A percentile compares a stretch with the other conserved stretches of the same genome.
phyloP scores from a whole-genome alignment of 1,139 yeast species.

The Kluyveromyces sp. region DNA sequence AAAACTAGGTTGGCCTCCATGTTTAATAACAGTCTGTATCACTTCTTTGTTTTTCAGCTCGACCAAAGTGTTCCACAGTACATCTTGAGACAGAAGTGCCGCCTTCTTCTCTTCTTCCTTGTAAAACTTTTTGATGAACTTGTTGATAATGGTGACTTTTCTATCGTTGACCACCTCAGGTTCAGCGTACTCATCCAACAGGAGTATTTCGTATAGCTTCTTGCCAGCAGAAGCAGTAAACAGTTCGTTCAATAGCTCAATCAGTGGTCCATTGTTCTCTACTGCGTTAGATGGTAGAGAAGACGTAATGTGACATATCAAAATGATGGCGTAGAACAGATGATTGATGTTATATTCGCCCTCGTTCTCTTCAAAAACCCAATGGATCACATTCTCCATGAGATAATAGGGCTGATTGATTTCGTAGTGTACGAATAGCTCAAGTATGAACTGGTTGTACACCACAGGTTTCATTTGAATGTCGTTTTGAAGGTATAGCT shows the following conservation, averaged over 20 bases:
- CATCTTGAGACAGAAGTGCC: slow-evolving; percentile 16
- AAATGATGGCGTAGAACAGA: slow-evolving; percentile 14
- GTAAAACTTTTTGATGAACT: slow-evolving; percentile 10
- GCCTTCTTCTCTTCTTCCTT: slow-evolving; percentile 6
- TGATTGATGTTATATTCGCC: slow-evolving; percentile 9
- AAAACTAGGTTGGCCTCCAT: slow-evolving; percentile 22
- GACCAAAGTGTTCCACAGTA: slow-evolving; percentile 19
- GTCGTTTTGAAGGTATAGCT: slow-evolving; percentile 14
- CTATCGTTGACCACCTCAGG: slow-evolving; percentile 5
- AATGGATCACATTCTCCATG: slow-evolving; percentile 15
- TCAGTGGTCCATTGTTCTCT: slow-evolving; percentile 10
- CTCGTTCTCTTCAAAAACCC: slow-evolving; percentile 17
- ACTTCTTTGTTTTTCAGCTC: slow-evolving; percentile 15
- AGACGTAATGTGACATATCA: slow-evolving; percentile 11
- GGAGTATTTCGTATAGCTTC: slow-evolving; percentile 7
- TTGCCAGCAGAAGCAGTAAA: slow-evolving; percentile 6
- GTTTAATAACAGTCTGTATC: slow-evolving; percentile 15
- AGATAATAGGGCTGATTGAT: slow-evolving; percentile 13
- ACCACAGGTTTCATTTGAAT: slow-evolving; percentile 8
- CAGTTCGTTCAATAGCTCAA: slow-evolving; percentile 6
- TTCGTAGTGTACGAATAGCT: slow-evolving; percentile 13
- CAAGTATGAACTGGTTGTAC: slow-evolving; percentile 12
- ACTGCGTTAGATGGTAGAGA: slow-evolving; percentile 5
- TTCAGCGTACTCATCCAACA: slow-evolving; percentile 9
- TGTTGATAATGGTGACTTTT: slow-evolving; percentile 7